Percentiles rank a stretch among this genome's conserved stretches.
Conservation (phyloP, 768 basidiomycete genomes). For the Cystobasidium ongulense region DNA sequence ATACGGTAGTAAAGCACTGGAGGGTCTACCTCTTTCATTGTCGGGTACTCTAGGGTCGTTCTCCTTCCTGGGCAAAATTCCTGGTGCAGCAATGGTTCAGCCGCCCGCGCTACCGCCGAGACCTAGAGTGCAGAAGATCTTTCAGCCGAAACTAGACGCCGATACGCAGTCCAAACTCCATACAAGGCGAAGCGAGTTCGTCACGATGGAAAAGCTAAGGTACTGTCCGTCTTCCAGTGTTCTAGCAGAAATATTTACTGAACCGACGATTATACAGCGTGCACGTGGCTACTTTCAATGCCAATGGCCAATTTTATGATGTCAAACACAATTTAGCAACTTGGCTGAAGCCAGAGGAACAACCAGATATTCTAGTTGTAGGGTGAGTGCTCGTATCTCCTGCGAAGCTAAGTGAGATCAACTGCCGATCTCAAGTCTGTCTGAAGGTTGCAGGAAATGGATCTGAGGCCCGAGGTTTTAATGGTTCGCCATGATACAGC, state of each 20-base stretch:
- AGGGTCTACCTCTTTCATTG: slow-evolving; percentile 2
- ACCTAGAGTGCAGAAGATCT: not conserved
- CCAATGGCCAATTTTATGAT: slow-evolving; percentile 26
- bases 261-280: not conserved
- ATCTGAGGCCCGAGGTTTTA: slow-evolving; percentile 23
- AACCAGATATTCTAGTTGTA: slow-evolving; percentile 26
- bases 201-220: not conserved
- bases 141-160: not conserved
- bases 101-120: not conserved
- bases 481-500: slow-evolving; percentile 17
- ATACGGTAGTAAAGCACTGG: slow-evolving; percentile 15
- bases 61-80: not conserved
- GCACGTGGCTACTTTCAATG: slow-evolving; percentile 21
- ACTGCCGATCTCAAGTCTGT: too few relatives aligned
- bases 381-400: not conserved
- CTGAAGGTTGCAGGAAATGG: slow-evolving; percentile 26
- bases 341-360: slow-evolving; percentile 17
- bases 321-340: not conserved
- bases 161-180: not conserved
- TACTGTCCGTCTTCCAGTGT: not conserved
- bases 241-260: too few relatives aligned
- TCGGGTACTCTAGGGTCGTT: slow-evolving; percentile 3
- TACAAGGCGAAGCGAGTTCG: not conserved
- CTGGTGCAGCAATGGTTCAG: not conserved
- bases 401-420: too few relatives aligned